Evolutionary conservation across 441 rosid species (phyloP).

Genomic region (Adansonia rubrostipa): DNA sequence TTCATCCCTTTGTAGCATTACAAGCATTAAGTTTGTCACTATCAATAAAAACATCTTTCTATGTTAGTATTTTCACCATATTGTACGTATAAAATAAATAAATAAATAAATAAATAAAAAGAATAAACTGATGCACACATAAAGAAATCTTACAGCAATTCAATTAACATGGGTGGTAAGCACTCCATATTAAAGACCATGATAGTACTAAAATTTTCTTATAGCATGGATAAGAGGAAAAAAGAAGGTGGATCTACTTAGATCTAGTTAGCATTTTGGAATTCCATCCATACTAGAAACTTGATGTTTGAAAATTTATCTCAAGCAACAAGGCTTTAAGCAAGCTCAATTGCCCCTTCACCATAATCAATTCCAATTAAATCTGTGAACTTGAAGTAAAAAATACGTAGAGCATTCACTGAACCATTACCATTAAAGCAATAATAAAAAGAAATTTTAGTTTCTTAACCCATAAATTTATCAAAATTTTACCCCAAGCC

Average conservation of each 20-base stretch:
- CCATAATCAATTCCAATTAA: conserved; percentile 90
- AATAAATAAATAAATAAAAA: conserved; percentile 1
- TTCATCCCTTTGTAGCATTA: too few relatives aligned
- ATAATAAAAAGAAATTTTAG: background rate
- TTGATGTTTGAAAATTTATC: conserved; percentile 70
- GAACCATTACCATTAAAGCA: background rate
- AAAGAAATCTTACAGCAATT: background rate
- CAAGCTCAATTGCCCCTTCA: conserved; percentile 87
- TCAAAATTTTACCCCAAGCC: background rate
- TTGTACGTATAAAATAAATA: background rate
- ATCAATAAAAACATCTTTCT: too few relatives aligned
- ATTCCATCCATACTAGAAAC: conserved; percentile 62
- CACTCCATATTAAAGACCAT: background rate
- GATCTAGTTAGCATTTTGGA: conserved; percentile 20
- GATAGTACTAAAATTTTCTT: background rate
- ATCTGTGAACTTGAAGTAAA: conserved; percentile 72
- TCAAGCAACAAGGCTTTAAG: conserved; percentile 77
- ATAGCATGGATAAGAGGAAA: background rate
- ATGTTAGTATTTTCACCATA: too few relatives aligned
- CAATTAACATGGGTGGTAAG: conserved; percentile 11
- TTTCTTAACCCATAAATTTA: conserved; percentile 1
- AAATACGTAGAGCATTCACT: conserved; percentile 2
- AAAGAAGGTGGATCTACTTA: background rate
- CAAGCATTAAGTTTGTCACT: too few relatives aligned
- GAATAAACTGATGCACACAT: background rate